phyloP scores from a whole-genome alignment of 2,329 filamentous ascomycete species.

The Fusarium caatingaense region DNA sequence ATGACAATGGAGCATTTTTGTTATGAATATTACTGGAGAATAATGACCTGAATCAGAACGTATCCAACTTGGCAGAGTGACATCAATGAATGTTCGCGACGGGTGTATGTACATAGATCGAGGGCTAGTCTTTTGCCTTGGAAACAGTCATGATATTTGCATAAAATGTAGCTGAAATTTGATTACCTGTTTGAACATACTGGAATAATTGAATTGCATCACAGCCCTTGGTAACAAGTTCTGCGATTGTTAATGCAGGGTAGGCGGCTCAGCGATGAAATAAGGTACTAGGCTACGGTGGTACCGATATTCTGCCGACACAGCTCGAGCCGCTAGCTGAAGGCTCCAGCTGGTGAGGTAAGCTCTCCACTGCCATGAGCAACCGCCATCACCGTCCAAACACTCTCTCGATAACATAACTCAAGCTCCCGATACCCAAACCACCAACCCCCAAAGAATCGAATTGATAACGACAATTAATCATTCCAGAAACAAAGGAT shows the following conservation, averaged over 20 bases:
- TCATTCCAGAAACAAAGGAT: background rate
- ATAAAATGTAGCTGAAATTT: background rate
- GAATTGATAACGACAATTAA: background rate
- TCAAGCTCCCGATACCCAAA: slow-evolving; percentile 30
- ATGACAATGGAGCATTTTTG: background rate
- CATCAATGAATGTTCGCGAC: background rate
- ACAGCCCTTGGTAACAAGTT: background rate
- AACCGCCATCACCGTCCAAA: slow-evolving; percentile 37
- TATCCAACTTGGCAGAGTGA: background rate
- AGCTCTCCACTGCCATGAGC: slow-evolving; percentile 49
- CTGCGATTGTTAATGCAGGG: background rate
- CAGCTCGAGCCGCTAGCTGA: slow-evolving; percentile 44
- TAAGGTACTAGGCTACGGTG: background rate
- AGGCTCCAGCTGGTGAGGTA: slow-evolving; percentile 57
- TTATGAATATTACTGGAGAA: background rate
- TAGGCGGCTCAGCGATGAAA: background rate
- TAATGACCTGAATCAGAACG: background rate
- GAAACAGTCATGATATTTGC: background rate
- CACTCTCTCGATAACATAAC: slow-evolving; percentile 29
- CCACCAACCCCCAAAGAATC: background rate
- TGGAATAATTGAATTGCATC: background rate
- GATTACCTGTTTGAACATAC: background rate
- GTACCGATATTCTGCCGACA: slow-evolving; percentile 50
- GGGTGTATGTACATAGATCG: background rate
- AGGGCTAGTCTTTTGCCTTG: background rate